Base-by-base conservation (phyloP, 2,329 filamentous ascomycete genomes). In the Phoma sp. region DNA sequence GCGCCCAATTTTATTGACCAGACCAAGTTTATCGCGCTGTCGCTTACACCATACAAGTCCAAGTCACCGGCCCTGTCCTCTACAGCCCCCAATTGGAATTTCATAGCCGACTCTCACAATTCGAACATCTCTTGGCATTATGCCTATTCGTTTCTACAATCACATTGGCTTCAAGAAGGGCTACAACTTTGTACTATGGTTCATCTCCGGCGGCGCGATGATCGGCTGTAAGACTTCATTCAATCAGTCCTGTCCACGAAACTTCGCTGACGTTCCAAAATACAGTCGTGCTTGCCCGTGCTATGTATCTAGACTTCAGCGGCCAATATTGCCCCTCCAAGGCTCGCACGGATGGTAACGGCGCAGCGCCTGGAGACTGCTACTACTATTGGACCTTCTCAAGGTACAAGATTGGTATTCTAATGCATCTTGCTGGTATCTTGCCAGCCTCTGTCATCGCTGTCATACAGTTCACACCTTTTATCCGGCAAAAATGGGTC, bases 111-210 rank as follows among this genome's bases (percentile, higher is more conserved):
- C 22, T 24, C 2, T 24, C 22, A 24, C 22, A 6, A 2, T 24
- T 24, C 22, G 22, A 24, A 24, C 22, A 2, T 24, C 2, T 24
- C 6, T 2, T 24, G 22, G 22, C 22, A 24, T 24, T 24, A 24
- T 24, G 22, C 22, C 22, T 24, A 22, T 9, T 21, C 13, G 4
- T 4, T 31, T 47, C 4, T 47, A 47, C 12, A 39, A 39, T n/a
- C 12, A 10, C 15, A 31, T 39, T 31, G 85, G 85, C 39, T 87
- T 87, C 72, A 68, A 73, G 2, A 83, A 82, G 61, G 76, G 75
- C 32, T 85, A 85, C 76, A 86, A 85, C 68, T 84, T 86, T 58
- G 59, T 75, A 33, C 74, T 87, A 4, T 87, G 80, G 45, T 32
- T 62, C 19, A 51, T 62, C 36, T 64, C 64, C 27, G 59, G 32